Conservation (phyloP, 208 protist genomes). For the Leishmania mexicana region DNA sequence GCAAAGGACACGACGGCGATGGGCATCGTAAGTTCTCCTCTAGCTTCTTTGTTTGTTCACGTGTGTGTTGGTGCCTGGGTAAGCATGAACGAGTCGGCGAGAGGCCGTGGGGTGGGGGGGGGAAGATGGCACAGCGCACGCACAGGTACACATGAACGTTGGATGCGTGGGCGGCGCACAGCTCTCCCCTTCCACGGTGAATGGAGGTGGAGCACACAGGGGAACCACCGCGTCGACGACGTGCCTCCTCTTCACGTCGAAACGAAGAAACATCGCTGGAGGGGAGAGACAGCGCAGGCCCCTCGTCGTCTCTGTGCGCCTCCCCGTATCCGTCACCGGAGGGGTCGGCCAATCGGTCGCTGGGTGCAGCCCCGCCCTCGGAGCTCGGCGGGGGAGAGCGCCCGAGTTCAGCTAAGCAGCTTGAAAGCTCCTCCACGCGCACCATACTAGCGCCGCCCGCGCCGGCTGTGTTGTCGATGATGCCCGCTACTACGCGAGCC, state of each 20-base stretch:
- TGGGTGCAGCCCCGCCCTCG: no score
- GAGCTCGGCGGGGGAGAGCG: no score
- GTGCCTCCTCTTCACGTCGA: neutral
- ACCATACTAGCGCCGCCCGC: neutral
- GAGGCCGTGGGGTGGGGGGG: neutral
- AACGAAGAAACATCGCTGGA: neutral
- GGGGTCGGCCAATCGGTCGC: neutral
- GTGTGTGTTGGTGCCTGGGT: neutral
- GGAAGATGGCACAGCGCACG: neutral
- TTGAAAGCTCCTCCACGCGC: neutral
- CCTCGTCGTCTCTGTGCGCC: neutral
- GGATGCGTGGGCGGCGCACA: neutral
- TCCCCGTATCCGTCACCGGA: neutral
- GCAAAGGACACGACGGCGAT: neutral
- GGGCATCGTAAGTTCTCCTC: neutral
- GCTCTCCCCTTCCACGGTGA: neutral
- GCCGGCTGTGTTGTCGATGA: conserved; percentile 2
- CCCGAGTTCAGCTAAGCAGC: neutral
- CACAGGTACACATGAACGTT: neutral
- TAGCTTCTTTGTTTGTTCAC: no score
- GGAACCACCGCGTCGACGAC: no score
- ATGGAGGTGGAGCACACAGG: neutral
- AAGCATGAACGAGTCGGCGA: neutral
- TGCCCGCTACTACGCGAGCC: neutral
- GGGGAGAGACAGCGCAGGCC: neutral